Percentiles rank a stretch among this genome's conserved stretches.
Evolutionary conservation across 768 basidiomycete species (phyloP).

Genomic region (Terana coerulea): DNA sequence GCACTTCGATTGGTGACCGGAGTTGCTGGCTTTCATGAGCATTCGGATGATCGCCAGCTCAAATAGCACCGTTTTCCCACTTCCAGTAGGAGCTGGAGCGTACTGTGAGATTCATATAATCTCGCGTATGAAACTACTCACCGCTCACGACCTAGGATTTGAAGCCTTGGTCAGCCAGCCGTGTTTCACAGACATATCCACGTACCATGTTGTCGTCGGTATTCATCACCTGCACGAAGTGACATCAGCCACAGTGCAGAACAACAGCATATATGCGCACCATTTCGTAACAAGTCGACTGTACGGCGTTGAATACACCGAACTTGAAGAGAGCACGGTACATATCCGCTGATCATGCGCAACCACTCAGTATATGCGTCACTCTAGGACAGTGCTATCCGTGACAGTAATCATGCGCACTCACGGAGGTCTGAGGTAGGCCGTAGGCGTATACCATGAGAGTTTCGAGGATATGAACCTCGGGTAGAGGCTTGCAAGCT

Average conservation of each 20-base stretch:
- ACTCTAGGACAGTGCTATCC: too few relatives aligned
- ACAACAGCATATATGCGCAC: constrained; percentile 37
- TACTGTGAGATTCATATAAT: constrained; percentile 8
- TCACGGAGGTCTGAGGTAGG: constrained; percentile 73
- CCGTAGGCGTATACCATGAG: constrained; percentile 49
- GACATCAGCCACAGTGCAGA: not conserved
- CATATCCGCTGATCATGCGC: constrained; percentile 58
- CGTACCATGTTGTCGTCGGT: constrained; percentile 64
- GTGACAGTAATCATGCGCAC: constrained; percentile 19
- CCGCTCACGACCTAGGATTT: constrained; percentile 64
- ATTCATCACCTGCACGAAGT: constrained; percentile 45
- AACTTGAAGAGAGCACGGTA: constrained; percentile 85
- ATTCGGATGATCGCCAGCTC: constrained; percentile 85
- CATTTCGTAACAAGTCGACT: constrained; percentile 76
- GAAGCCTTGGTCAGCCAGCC: not conserved
- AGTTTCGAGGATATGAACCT: constrained; percentile 31
- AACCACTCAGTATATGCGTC: not conserved
- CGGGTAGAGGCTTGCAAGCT: not conserved
- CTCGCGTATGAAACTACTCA: constrained; percentile 27
- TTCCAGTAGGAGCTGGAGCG: constrained; percentile 82
- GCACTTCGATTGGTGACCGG: constrained; percentile 48
- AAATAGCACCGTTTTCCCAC: constrained; percentile 94
- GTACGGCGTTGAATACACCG: constrained; percentile 87
- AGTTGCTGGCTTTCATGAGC: constrained; percentile 41
- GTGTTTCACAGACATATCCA: not conserved